Conservation (phyloP, 1,284 basidiomycete genomes). For the Thecaphora thlaspeos region DNA sequence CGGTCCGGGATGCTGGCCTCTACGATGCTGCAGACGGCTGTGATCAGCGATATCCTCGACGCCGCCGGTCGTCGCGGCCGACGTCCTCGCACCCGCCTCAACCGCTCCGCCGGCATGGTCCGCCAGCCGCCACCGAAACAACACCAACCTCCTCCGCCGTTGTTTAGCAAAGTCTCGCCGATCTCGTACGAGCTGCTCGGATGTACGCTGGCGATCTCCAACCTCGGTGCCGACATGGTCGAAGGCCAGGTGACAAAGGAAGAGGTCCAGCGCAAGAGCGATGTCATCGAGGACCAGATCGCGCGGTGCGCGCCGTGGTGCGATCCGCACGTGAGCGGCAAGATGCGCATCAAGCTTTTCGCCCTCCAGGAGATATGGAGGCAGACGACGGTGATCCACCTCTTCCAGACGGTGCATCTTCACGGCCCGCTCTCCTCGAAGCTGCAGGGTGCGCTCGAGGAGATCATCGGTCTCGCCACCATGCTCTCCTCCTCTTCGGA, state of each 20-base stretch:
- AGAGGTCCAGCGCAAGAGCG: conserved; percentile 14
- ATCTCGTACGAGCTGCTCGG: conserved; percentile 26
- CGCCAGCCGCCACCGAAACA: too few species aligned
- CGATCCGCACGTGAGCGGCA: conserved; percentile 21
- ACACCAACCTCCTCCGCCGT: conserved; percentile 5
- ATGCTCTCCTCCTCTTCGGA: too few species aligned
- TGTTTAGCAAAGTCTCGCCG: conserved; percentile 24
- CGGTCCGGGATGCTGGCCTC: conserved; percentile 20
- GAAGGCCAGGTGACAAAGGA: conserved; percentile 3
- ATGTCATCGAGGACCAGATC: conserved; percentile 26
- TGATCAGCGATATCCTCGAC: conserved; percentile 32
- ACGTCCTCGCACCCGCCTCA: conserved; percentile 13
- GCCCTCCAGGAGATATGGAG: conserved; percentile 42
- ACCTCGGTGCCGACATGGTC: conserved; percentile 33
- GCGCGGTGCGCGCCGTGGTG: conserved; percentile 26
- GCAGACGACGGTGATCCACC: conserved; percentile 27
- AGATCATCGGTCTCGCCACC: conserved; percentile 32
- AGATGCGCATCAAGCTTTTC: conserved; percentile 25
- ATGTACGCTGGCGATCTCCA: conserved; percentile 36
- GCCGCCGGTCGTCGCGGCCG: conserved; percentile 21
- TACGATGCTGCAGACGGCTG: conserved; percentile 26
- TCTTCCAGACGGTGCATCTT: conserved; percentile 33
- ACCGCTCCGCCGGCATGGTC: too few species aligned
- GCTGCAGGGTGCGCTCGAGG: conserved; percentile 32
- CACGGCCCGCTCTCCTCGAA: conserved; percentile 27